A percentile compares a stretch with the other conserved stretches of the same genome.
Conservation (phyloP, 352 stramenopile species). For the Globisporangium parvum region DNA sequence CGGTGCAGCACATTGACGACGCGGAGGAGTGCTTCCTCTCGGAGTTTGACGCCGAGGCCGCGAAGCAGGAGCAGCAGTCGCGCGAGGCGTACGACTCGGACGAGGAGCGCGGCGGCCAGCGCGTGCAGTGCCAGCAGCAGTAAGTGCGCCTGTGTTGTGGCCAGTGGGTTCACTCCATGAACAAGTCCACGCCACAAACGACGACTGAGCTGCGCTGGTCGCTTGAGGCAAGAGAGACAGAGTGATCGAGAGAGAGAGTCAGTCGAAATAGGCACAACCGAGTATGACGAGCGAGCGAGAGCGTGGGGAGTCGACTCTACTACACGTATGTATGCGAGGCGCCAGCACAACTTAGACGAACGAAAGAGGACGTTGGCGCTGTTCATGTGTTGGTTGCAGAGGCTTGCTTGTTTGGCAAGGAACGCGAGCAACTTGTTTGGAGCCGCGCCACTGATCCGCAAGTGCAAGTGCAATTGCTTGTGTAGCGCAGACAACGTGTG, state of each 20-base stretch:
- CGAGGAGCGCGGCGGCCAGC: slow-evolving; percentile 88
- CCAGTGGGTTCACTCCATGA: too few relatives aligned
- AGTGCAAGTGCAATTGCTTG: too few relatives aligned
- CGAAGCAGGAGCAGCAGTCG: slow-evolving; percentile 71
- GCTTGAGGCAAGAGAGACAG: background rate
- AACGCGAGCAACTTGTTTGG: too few relatives aligned
- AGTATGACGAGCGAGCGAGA: slow-evolving; percentile 2
- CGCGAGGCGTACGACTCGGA: slow-evolving; percentile 90
- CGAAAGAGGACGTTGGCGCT: slow-evolving; percentile 11
- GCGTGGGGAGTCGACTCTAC: slow-evolving; percentile 2
- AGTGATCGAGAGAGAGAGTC: slow-evolving; percentile 1
- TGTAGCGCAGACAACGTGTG: too few relatives aligned
- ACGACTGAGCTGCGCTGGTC: background rate
- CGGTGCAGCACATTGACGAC: slow-evolving; percentile 40
- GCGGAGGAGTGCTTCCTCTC: slow-evolving; percentile 83
- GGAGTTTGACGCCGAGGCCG: slow-evolving; percentile 91
- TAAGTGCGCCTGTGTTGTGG: slow-evolving; percentile 27
- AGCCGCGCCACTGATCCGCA: too few relatives aligned
- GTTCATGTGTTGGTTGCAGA: background rate
- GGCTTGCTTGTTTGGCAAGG: too few relatives aligned
- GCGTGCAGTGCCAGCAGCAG: slow-evolving; percentile 88
- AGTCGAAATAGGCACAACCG: background rate
- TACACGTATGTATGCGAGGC: slow-evolving; percentile 15
- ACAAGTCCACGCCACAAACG: background rate
- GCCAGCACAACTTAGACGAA: slow-evolving; percentile 9